Evolutionary conservation across 257 asterid species (phyloP), one percentile per base, ranked within the genome.

Genomic region (Scutellaria barbata): DNA sequence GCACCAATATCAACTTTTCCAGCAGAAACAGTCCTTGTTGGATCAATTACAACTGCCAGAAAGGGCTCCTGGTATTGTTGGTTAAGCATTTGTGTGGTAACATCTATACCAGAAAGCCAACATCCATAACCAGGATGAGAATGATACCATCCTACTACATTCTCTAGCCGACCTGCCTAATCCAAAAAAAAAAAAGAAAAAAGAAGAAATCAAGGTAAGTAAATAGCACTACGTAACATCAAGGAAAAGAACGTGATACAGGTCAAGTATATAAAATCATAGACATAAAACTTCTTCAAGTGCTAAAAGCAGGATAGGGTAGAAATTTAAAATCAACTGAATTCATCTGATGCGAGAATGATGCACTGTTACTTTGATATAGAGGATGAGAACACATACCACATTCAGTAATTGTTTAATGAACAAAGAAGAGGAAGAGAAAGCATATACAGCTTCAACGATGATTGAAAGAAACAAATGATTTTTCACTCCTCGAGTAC

Each of bases 41-140:
- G 99, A 76, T 95, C 99, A 79, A 95, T 95, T 73, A 95, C 99
- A 79, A 95, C 99, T 1, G 99, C 99, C 51, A 95, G 83, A 79
- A 95, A 95, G 54, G 98, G 99, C 81, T 95, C 99, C 77, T 95
- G 97, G 80, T 35, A 95, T 56, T 89, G 96, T 84, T 95, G 99
- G 77, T 95, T 95, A 71, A 92, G 97, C 98, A 95, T 87, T 76
- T 95, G 98, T 1, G 99, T 95, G 13, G 98, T 81, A 55, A 95
- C 99, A 74, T 95, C 99, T 52, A 94, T 94, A 43, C 99, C 98
- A 60, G 98, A 94, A 61, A 94, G 99, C 99, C 99, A 94, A 79
- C 99, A 95, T 51, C 99, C 98, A 77, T 95, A 95, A 75, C 98
- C 99, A 75, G 99, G 99, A 82, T 95, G 99, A 8, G 99, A 95